These are phyloP conservation scores for Carpinus viminea DNA, from an alignment of 306 rosid genomes.

Conservation along the genomic window DNA sequence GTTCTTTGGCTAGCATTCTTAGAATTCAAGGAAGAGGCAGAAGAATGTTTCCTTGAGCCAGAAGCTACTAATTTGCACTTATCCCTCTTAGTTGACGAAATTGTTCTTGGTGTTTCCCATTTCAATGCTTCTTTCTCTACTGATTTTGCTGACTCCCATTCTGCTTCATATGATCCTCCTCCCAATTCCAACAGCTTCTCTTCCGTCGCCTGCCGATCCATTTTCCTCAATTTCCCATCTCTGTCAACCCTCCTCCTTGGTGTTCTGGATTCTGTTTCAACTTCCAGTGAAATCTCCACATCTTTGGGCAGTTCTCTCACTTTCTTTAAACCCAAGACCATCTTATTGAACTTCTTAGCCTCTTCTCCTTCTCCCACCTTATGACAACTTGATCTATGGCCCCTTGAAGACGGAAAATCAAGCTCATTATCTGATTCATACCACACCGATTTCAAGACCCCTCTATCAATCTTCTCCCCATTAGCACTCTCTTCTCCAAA, in stretches of 20 bases:
- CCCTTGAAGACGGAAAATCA: conserved; percentile 27
- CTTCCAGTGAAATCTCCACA: conserved; percentile 24
- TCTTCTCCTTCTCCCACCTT: conserved; percentile 37
- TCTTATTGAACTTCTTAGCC: conserved; percentile 34
- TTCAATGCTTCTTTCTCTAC: conserved; percentile 36
- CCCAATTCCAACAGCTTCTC: conserved; percentile 40
- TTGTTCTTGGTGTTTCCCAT: conserved; percentile 41
- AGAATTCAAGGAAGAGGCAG: conserved; percentile 29
- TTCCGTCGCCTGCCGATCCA: conserved; percentile 17
- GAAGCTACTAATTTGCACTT: conserved; percentile 12
- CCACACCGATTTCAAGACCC: conserved; percentile 33
- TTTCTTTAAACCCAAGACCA: conserved; percentile 28
- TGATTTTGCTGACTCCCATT: conserved; percentile 36
- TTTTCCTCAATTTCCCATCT: conserved; percentile 37
- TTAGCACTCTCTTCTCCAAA: conserved; percentile 53
- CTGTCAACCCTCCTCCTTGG: conserved; percentile 44
- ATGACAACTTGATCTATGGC: conserved; percentile 23
- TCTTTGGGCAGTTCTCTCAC: conserved; percentile 32
- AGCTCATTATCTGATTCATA: conserved; percentile 43
- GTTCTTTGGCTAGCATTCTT: conserved; percentile 38
- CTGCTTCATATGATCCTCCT: conserved; percentile 31
- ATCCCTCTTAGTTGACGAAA: conserved; percentile 32
- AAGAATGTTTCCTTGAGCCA: conserved; percentile 34
- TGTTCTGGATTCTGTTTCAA: conserved; percentile 29
- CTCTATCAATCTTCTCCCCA: conserved; percentile 35